Conservation (phyloP, 129 eudicot genomes). For the Tanacetum coccineum region DNA sequence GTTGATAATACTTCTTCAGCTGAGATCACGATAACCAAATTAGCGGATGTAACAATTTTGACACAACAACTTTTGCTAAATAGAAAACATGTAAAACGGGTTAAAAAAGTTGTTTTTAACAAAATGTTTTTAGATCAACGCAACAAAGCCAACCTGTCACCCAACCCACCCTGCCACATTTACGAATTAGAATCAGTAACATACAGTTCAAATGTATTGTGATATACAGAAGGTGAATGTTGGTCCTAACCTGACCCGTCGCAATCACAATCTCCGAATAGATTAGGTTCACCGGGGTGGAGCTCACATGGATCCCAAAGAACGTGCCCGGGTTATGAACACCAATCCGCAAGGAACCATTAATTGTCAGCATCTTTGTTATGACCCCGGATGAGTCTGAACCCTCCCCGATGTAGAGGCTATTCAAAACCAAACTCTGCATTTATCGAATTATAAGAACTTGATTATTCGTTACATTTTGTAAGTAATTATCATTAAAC, state of each 20-base stretch:
- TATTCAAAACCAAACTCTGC: slow-evolving; percentile 74
- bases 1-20: slow-evolving; percentile 84
- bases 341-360: slow-evolving; percentile 64
- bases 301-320: slow-evolving; percentile 87
- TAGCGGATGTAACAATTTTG: neutral
- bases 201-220: neutral
- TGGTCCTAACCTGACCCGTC: slow-evolving; percentile 68
- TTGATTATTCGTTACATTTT: too few relatives aligned
- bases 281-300: slow-evolving; percentile 71
- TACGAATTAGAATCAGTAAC: neutral
- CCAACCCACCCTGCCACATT: neutral
- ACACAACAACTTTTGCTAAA: neutral
- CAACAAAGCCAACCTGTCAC: neutral
- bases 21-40: slow-evolving; percentile 25
- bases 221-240: slow-evolving; percentile 1
- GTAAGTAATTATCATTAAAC: too few relatives aligned
- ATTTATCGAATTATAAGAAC: neutral
- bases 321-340: slow-evolving; percentile 91
- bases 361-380: slow-evolving; percentile 76
- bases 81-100: neutral
- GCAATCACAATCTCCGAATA: slow-evolving; percentile 72
- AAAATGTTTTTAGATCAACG: neutral
- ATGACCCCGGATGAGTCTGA: slow-evolving; percentile 83
- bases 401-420: slow-evolving; percentile 65
- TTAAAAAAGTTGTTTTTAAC: neutral